These are phyloP conservation scores for Hygrocybe punicea DNA, from an alignment of 768 basidiomycete species.

Conservation along the genomic window DNA sequence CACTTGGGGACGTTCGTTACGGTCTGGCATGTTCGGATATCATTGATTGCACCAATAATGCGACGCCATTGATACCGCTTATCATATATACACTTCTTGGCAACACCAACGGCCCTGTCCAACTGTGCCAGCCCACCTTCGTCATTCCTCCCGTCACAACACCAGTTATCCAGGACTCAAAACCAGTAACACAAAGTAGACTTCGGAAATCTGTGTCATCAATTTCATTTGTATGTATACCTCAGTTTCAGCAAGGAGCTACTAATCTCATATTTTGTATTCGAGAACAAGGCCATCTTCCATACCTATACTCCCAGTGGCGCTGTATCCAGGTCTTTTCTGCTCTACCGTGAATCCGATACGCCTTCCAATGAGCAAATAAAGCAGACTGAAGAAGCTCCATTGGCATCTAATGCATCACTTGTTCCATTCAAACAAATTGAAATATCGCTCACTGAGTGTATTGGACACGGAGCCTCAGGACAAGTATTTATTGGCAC, in stretches of 20 bases:
- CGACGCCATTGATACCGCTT: conserved; percentile 3
- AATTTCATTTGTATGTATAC: conserved; percentile 3
- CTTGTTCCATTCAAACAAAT: conserved; percentile 1
- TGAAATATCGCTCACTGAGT: conserved; percentile 3
- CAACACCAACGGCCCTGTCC: conserved; percentile 3
- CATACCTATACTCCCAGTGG: conserved; percentile 1
- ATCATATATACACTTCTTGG: conserved; percentile 2
- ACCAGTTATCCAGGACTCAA: conserved; percentile 2
- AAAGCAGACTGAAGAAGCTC: background rate
- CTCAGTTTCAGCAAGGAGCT: conserved; percentile 1
- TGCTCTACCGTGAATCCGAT: background rate
- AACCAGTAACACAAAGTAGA: background rate
- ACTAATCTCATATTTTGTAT: background rate
- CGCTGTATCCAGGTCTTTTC: conserved; percentile 3
- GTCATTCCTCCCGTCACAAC: conserved; percentile 1
- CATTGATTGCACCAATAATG: conserved; percentile 2
- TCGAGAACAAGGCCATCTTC: conserved; percentile 1
- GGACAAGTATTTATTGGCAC: conserved; percentile 3
- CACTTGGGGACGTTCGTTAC: conserved; percentile 2
- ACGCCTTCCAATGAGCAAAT: conserved; percentile 1
- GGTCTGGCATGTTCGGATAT: conserved; percentile 2
- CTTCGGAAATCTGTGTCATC: background rate
- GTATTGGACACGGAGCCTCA: conserved; percentile 5
- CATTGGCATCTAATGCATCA: background rate
- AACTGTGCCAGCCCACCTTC: conserved; percentile 1